Evolutionary conservation across 768 basidiomycete species (phyloP).

Genomic region (Clitopilus hobsonii): DNA sequence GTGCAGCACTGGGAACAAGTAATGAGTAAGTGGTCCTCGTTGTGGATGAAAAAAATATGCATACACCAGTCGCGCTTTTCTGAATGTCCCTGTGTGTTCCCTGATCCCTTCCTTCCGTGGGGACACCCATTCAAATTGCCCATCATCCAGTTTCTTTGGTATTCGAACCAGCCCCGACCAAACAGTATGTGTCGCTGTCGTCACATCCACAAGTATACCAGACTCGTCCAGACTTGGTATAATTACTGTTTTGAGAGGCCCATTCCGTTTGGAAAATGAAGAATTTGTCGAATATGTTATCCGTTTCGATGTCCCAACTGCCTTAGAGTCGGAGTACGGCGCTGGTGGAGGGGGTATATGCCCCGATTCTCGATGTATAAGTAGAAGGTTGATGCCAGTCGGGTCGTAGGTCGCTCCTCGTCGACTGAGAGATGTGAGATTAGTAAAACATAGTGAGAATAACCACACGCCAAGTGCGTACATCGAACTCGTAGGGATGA

Average conservation of each 20-base stretch:
- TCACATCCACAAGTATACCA: conserved; percentile 39
- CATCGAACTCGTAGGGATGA: conserved; percentile 53
- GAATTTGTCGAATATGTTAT: not conserved
- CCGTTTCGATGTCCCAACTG: not conserved
- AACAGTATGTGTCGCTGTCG: conserved; percentile 23
- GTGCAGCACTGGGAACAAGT: conserved; percentile 30
- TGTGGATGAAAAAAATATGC: conserved; percentile 5
- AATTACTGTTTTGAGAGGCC: conserved; percentile 27
- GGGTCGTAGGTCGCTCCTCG: conserved; percentile 35
- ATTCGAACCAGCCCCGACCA: conserved; percentile 54
- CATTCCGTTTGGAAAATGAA: not conserved
- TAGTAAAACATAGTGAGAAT: too few relatives aligned
- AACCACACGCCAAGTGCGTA: conserved; percentile 39
- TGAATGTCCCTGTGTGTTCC: conserved; percentile 30
- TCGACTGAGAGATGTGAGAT: too few relatives aligned
- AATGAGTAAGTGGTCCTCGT: conserved; percentile 2
- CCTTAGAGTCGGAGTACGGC: conserved; percentile 4
- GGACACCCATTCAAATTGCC: conserved; percentile 14
- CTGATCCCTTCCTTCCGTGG: conserved; percentile 22
- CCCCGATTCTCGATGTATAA: conserved; percentile 39
- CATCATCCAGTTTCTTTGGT: conserved; percentile 26
- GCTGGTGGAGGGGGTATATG: conserved; percentile 28
- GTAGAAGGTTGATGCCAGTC: conserved; percentile 36
- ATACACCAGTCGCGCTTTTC: conserved; percentile 33
- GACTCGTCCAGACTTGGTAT: conserved; percentile 36